Base-by-base conservation (phyloP, 2,329 filamentous ascomycete species). In the Fusarium sp. region DNA sequence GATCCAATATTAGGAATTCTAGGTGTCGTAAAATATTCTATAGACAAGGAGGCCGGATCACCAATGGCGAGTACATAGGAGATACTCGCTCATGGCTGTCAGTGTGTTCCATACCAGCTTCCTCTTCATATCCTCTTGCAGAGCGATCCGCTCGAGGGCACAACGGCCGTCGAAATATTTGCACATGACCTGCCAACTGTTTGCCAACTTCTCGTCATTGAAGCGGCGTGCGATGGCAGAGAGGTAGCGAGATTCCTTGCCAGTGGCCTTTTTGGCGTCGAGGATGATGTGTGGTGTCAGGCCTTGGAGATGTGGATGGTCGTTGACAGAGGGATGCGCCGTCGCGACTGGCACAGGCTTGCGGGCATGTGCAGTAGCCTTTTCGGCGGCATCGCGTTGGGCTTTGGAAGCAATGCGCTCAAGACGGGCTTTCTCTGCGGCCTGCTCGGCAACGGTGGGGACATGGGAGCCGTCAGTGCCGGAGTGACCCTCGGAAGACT, bases 161-260 rank as follows among this genome's bases (percentile, higher is more conserved):
- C 92, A 90, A 58, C 86, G 87, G 1, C 96, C 96, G 77, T 98
- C 94, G 73, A 98, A 93, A 79, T 98, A 96, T 78, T 92, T 93
- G 73, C 91, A 87, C 72, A 97, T 89, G 44, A 86, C 83, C 3
- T 89, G 87, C 92, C 94, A 97, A 47, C 88, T 86, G 58, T 88
- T 86, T 42, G 88, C 84, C 15, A 92, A 79, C 61, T 89, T 87
- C 17, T 83, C 82, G 66, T 89, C 85, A 59, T 77, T 80, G 57
- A 90, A 82, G 11, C 88, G 82, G 47, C 80, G 81, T 8, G 82
- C 85, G 57, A 91, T 89, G 39, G 88, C 87, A n/a, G 84, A 84
- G 14, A 91, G 81, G 74, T 90, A 97, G 19, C 92, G 85, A 2
- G 91, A 92, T 79, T 97, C 94, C 45, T 91, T 85, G 15, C 92